Percentiles rank a stretch among this genome's conserved stretches.
Evolutionary conservation across 2,329 filamentous ascomycete species (phyloP).

Genomic region (Trichoderma atrobrunneum): DNA sequence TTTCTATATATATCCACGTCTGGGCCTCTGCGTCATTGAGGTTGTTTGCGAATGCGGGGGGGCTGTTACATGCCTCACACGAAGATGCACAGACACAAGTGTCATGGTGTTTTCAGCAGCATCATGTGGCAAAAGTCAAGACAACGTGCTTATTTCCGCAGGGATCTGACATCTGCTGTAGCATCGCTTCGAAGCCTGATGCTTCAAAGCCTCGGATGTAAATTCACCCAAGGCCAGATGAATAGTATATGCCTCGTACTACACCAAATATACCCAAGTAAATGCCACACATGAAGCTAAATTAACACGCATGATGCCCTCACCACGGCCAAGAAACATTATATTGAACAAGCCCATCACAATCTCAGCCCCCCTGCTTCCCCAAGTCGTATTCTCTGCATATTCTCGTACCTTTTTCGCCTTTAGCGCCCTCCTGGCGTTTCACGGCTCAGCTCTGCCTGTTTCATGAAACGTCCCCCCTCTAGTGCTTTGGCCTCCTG

Average conservation of each 20-base stretch:
- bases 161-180: neutral
- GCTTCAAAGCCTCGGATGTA: neutral
- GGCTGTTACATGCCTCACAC: neutral
- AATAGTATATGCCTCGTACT: neutral
- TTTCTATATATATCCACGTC: neutral
- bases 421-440: conserved; percentile 13
- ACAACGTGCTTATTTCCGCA: conserved; percentile 22
- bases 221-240: neutral
- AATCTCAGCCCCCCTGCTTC: neutral
- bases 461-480: conserved; percentile 16
- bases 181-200: neutral
- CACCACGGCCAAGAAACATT: neutral
- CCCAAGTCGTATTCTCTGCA: neutral
- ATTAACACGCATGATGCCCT: neutral
- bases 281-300: neutral
- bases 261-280: neutral
- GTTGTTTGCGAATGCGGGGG: neutral
- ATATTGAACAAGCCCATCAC: neutral
- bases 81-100: neutral
- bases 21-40: neutral
- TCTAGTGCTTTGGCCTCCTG: neutral
- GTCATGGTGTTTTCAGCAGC: neutral
- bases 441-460: conserved; percentile 14
- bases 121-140: neutral
- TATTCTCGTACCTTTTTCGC: neutral